phyloP scores from a whole-genome alignment of 176 grass and related monocot genomes.

The Paspalum vaginatum region DNA sequence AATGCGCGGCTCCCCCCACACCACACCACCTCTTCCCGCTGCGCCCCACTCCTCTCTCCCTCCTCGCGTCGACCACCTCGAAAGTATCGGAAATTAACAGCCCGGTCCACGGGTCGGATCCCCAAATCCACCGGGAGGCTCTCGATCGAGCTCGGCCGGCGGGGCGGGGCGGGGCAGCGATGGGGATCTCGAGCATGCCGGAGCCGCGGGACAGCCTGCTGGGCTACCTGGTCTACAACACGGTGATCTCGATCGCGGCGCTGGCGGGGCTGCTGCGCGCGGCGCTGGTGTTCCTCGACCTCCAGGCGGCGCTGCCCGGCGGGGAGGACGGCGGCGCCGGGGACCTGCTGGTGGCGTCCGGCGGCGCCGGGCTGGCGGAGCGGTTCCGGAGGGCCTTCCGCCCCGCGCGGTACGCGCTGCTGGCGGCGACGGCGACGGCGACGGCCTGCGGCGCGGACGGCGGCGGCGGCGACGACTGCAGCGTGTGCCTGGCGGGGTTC shows the following conservation, averaged over 20 bases:
- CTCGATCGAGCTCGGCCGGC: background rate
- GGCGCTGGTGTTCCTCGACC: slow-evolving; percentile 54
- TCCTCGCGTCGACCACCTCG: slow-evolving; percentile 1
- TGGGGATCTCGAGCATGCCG: slow-evolving; percentile 86
- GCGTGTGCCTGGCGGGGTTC: slow-evolving; percentile 79
- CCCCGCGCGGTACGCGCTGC: slow-evolving; percentile 49
- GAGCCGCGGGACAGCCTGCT: slow-evolving; percentile 77
- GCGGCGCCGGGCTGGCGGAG: slow-evolving; percentile 28
- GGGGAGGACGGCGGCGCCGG: slow-evolving; percentile 3
- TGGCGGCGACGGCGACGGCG: background rate
- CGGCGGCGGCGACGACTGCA: slow-evolving; percentile 44
- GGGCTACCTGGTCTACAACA: slow-evolving; percentile 68
- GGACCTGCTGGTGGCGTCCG: slow-evolving; percentile 18
- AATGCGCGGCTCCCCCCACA: background rate
- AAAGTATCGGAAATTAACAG: slow-evolving; percentile 31
- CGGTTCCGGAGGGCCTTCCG: slow-evolving; percentile 49
- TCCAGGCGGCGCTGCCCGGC: slow-evolving; percentile 36
- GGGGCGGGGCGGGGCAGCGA: too few species aligned
- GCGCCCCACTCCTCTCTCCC: too few species aligned
- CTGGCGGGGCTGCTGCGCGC: slow-evolving; percentile 59
- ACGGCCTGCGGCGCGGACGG: background rate
- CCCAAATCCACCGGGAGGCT: background rate
- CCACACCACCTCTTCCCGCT: background rate
- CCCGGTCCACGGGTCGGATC: slow-evolving; percentile 20
- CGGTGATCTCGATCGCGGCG: slow-evolving; percentile 61